Conservation (phyloP, 176 grass and related monocot species). For the Bolboschoenus planiculmis region DNA sequence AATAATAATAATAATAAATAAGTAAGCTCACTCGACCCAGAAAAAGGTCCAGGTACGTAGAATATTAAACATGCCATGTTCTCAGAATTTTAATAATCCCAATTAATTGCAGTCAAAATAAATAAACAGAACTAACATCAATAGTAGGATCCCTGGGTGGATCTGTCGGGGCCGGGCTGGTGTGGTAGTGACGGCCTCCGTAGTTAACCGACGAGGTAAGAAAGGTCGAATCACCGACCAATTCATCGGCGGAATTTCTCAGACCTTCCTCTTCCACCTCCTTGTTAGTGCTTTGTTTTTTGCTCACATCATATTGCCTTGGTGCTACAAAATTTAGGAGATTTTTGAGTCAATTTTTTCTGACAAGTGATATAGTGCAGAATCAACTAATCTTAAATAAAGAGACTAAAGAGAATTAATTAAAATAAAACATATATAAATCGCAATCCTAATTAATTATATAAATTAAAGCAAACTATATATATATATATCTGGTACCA, state of each 20-base stretch:
- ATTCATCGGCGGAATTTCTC: neutral
- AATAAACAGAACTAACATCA: slow-evolving; percentile 5
- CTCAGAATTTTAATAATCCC: neutral
- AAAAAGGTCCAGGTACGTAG: neutral
- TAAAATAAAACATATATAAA: neutral
- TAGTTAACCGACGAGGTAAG: neutral
- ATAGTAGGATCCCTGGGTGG: neutral
- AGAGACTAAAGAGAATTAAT: neutral
- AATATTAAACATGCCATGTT: neutral
- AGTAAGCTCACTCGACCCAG: neutral
- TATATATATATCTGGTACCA: neutral
- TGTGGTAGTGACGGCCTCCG: neutral
- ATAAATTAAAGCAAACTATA: neutral
- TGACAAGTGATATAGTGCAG: neutral
- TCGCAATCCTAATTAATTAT: neutral
- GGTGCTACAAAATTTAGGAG: slow-evolving; percentile 16
- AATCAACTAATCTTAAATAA: neutral
- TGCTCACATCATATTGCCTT: slow-evolving; percentile 3
- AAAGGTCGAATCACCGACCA: neutral
- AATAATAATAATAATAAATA: neutral
- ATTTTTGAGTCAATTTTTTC: slow-evolving; percentile 5
- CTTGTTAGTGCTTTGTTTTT: slow-evolving; percentile 16
- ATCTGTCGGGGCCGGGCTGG: neutral
- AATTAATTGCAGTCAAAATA: neutral
- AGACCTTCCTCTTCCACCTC: neutral